These are phyloP conservation scores for Fusarium subtropicale DNA, from an alignment of 2,329 filamentous ascomycete genomes.

Conservation along the genomic window DNA sequence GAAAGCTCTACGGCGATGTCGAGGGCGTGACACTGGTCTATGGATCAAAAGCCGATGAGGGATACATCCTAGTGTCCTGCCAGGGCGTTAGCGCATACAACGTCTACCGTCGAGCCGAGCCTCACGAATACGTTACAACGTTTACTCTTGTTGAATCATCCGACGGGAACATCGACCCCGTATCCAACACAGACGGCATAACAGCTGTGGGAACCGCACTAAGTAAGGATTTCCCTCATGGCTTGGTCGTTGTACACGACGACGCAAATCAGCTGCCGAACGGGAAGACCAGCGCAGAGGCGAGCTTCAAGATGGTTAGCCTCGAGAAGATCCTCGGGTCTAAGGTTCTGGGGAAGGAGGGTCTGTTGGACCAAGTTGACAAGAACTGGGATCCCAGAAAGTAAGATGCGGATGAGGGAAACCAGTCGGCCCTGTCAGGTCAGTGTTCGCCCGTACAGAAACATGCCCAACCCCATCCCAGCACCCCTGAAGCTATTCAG, in stretches of 20 bases:
- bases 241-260: slow-evolving; percentile 64
- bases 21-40: slow-evolving; percentile 64
- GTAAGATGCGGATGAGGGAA: background rate
- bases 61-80: slow-evolving; percentile 64
- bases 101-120: slow-evolving; percentile 60
- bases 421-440: background rate
- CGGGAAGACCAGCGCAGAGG: slow-evolving; percentile 59
- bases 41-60: slow-evolving; percentile 57
- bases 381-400: slow-evolving; percentile 56
- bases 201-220: slow-evolving; percentile 59
- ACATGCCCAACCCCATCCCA: background rate
- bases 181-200: slow-evolving; percentile 66
- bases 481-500: slow-evolving; percentile 21
- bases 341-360: slow-evolving; percentile 38
- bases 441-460: background rate
- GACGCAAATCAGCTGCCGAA: slow-evolving; percentile 63
- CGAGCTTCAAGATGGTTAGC: slow-evolving; percentile 63
- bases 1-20: slow-evolving; percentile 63
- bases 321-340: slow-evolving; percentile 55
- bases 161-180: slow-evolving; percentile 58
- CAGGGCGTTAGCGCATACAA: slow-evolving; percentile 66
- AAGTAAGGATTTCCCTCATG: slow-evolving; percentile 56
- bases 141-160: slow-evolving; percentile 60
- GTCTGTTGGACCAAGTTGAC: slow-evolving; percentile 53
- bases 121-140: slow-evolving; percentile 62